phyloP scores from a whole-genome alignment of 2,329 filamentous ascomycete species.

The Fusarium sp. region DNA sequence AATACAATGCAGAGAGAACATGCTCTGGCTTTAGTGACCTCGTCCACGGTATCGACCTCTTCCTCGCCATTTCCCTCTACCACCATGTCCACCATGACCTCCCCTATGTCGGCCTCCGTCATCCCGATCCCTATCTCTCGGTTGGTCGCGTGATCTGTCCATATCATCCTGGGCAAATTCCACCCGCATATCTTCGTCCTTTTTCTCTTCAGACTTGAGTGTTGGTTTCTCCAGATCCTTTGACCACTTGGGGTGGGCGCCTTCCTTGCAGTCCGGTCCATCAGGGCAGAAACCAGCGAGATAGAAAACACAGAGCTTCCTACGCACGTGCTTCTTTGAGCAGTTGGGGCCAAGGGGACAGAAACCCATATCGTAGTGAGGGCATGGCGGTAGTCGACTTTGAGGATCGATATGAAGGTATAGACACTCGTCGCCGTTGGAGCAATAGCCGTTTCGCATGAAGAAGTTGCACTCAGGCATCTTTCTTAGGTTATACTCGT shows the following conservation, averaged over 20 bases:
- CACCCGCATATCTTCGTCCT: slow-evolving; percentile 58
- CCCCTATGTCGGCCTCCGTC: slow-evolving; percentile 49
- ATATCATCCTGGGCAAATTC: slow-evolving; percentile 52
- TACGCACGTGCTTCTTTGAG: slow-evolving; percentile 87
- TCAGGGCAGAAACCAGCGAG: slow-evolving; percentile 95
- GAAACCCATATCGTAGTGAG: slow-evolving; percentile 94
- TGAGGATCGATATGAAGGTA: slow-evolving; percentile 91
- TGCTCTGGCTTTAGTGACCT: slow-evolving; percentile 41
- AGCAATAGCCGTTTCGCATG: slow-evolving; percentile 91
- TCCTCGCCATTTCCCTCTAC: slow-evolving; percentile 54
- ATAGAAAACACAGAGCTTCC: slow-evolving; percentile 84
- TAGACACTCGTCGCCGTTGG: slow-evolving; percentile 95
- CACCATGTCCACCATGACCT: slow-evolving; percentile 41
- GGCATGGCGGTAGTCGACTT: slow-evolving; percentile 81
- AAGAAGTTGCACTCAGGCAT: slow-evolving; percentile 99
- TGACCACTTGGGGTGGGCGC: slow-evolving; percentile 85
- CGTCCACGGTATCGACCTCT: slow-evolving; percentile 52
- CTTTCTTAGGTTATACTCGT: slow-evolving; percentile 97
- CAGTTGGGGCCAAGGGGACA: slow-evolving; percentile 90
- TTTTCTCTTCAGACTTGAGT: slow-evolving; percentile 74
- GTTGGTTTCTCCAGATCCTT: slow-evolving; percentile 80
- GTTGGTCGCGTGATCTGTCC: slow-evolving; percentile 50
- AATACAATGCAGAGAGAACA: slow-evolving; percentile 3
- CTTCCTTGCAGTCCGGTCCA: slow-evolving; percentile 77
- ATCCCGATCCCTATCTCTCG: slow-evolving; percentile 43